Percentiles rank a stretch among this genome's conserved stretches.
Conservation (phyloP, 352 stramenopile genomes). For the Globisporangium parvum region DNA sequence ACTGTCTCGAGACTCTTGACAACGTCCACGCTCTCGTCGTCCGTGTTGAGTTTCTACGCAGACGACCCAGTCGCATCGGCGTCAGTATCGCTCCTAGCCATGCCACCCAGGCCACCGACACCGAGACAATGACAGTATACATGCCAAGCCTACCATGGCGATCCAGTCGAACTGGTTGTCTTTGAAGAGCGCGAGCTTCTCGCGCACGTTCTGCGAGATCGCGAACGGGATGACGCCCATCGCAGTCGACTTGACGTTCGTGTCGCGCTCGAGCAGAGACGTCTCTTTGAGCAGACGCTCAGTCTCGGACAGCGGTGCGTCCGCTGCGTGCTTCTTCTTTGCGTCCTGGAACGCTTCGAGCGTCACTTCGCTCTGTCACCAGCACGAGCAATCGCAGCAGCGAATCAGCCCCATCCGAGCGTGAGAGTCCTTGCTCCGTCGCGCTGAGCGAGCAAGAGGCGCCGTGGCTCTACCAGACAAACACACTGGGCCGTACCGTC, state of each 20-base stretch:
- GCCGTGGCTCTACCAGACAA: not conserved
- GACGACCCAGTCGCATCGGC: not conserved
- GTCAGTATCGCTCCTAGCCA: not conserved
- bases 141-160: slow-evolving; percentile 50
- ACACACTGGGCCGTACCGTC: slow-evolving; percentile 20
- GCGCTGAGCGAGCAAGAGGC: not conserved
- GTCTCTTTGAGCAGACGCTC: slow-evolving; percentile 81
- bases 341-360: slow-evolving; percentile 70
- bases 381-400: not conserved
- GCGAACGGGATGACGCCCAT: slow-evolving; percentile 88
- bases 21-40: slow-evolving; percentile 71
- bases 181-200: slow-evolving; percentile 72
- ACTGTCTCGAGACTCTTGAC: slow-evolving; percentile 75
- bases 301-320: slow-evolving; percentile 81
- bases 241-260: slow-evolving; percentile 81
- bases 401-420: not conserved
- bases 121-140: no score
- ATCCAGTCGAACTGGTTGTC: slow-evolving; percentile 87
- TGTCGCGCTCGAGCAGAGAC: slow-evolving; percentile 72
- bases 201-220: slow-evolving; percentile 73
- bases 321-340: slow-evolving; percentile 57
- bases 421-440: no score
- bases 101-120: no score
- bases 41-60: slow-evolving; percentile 64
- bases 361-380: slow-evolving; percentile 58